Conservation (phyloP, 2,329 filamentous ascomycete species). For the Stagonosporopsis rhizophila region DNA sequence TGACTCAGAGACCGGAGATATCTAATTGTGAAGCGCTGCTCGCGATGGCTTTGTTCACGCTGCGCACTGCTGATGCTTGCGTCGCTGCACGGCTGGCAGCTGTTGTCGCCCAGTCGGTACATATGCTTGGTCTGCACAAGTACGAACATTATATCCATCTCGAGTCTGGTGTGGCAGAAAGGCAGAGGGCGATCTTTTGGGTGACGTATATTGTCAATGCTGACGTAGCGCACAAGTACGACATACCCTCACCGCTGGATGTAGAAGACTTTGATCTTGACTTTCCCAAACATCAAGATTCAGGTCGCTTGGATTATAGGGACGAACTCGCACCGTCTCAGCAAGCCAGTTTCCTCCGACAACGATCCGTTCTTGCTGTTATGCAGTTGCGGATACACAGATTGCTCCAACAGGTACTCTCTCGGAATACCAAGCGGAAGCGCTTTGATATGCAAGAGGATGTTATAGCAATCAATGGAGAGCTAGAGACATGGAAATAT, state of each 20-base stretch:
- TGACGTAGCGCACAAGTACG: slow-evolving; percentile 6
- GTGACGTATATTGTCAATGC: slow-evolving; percentile 5
- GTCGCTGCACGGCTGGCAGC: slow-evolving; percentile 3
- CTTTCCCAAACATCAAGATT: neutral
- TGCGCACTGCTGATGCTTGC: slow-evolving; percentile 1
- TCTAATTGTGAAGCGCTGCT: slow-evolving; percentile 6
- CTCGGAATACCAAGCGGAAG: neutral
- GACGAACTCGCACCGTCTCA: neutral
- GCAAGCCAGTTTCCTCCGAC: neutral
- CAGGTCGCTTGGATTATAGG: neutral
- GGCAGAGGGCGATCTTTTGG: slow-evolving; percentile 4
- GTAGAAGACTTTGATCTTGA: neutral
- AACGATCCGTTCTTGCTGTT: neutral
- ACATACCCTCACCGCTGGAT: neutral
- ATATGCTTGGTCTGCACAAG: neutral
- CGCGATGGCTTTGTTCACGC: slow-evolving; percentile 6
- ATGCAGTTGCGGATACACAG: slow-evolving; percentile 4
- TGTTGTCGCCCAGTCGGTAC: neutral
- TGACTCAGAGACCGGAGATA: neutral
- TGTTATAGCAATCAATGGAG: neutral
- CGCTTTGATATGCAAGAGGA: neutral
- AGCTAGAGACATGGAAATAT: neutral
- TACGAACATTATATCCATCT: neutral
- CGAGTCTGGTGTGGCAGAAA: neutral
- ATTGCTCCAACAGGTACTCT: neutral